These are phyloP conservation scores for Isabelozyma rhagii DNA, from an alignment of 805 yeast species.

Conservation along the genomic window DNA sequence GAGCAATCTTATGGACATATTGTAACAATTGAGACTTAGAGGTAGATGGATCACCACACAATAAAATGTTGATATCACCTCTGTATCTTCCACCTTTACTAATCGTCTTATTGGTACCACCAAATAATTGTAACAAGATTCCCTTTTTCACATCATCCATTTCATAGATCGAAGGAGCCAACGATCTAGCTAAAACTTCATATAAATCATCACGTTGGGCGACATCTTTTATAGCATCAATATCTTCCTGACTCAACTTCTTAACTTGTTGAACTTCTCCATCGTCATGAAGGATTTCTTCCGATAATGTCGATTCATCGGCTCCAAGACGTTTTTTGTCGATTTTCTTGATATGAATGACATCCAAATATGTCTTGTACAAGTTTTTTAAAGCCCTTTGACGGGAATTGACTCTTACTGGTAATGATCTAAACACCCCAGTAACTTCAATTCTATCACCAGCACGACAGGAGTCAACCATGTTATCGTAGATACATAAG, in stretches of 20 bases:
- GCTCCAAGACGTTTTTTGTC: slow-evolving; percentile 79
- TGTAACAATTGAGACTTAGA: slow-evolving; percentile 92
- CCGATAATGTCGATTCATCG: slow-evolving; percentile 63
- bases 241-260: slow-evolving; percentile 64
- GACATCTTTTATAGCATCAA: slow-evolving; percentile 57
- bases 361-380: slow-evolving; percentile 91
- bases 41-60: slow-evolving; percentile 98
- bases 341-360: slow-evolving; percentile 84
- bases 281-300: slow-evolving; percentile 54
- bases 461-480: slow-evolving; percentile 91
- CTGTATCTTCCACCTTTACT: slow-evolving; percentile 90
- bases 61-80: slow-evolving; percentile 88
- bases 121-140: slow-evolving; percentile 84
- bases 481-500: slow-evolving; percentile 89
- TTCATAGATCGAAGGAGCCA: slow-evolving; percentile 97
- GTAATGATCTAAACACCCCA: slow-evolving; percentile 90
- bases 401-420: slow-evolving; percentile 82
- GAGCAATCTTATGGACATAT: slow-evolving; percentile 96
- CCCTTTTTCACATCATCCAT: slow-evolving; percentile 98
- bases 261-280: slow-evolving; percentile 78
- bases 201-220: slow-evolving; percentile 76
- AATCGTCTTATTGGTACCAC: slow-evolving; percentile 90
- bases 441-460: slow-evolving; percentile 96
- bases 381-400: slow-evolving; percentile 80
- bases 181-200: slow-evolving; percentile 79